A percentile compares a stretch with the other conserved stretches of the same genome.
phyloP scores from a whole-genome alignment of 495 filamentous ascomycete species.

The Poronia punctata region DNA sequence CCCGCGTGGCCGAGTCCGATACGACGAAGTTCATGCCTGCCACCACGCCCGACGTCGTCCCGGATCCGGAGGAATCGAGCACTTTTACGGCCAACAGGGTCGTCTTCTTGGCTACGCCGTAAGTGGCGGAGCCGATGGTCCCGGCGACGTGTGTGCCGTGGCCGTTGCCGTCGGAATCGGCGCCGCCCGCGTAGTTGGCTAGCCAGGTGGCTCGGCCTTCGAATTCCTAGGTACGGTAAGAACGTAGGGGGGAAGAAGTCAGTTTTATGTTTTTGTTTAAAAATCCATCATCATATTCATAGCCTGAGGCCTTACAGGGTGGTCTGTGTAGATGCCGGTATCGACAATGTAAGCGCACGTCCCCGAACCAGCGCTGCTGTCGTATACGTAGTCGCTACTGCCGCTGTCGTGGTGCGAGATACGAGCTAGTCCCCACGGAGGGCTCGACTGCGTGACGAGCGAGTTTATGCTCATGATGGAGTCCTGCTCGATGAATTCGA shows the following conservation, averaged over 20 bases:
- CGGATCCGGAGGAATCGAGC: constrained; percentile 41
- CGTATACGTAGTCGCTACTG: constrained; percentile 51
- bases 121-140: constrained; percentile 41
- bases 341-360: constrained; percentile 56
- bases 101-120: constrained; percentile 44
- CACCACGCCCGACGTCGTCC: constrained; percentile 40
- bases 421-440: constrained; percentile 56
- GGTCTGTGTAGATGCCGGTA: constrained; percentile 49
- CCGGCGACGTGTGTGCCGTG: constrained; percentile 47
- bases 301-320: constrained; percentile 43
- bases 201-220: constrained; percentile 35
- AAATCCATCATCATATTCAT: no score
- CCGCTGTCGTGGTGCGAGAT: constrained; percentile 47
- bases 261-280: no score
- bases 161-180: constrained; percentile 44
- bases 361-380: constrained; percentile 48
- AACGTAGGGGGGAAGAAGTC: background rate
- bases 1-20: constrained; percentile 19
- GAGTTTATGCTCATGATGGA: constrained; percentile 40
- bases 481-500: constrained; percentile 50
- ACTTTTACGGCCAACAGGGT: constrained; percentile 45
- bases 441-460: constrained; percentile 41
- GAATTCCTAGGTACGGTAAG: constrained; percentile 25
- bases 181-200: constrained; percentile 36
- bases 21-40: constrained; percentile 44